Evolutionary conservation across 257 asterid genomes (phyloP).

Genomic region (Capsicum baccatum): DNA sequence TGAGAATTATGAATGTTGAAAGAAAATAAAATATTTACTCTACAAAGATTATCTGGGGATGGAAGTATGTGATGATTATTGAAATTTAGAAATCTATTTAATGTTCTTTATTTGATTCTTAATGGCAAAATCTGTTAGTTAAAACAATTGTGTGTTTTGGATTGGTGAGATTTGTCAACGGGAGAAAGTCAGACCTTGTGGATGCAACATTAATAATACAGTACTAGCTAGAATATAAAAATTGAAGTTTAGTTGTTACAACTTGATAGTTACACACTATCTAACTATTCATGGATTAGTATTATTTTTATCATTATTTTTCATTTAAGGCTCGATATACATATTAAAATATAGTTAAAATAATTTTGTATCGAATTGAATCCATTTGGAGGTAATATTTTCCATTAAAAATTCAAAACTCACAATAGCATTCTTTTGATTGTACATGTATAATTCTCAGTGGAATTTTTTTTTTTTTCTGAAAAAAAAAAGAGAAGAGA

Average conservation of each 20-base stretch:
- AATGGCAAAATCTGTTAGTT: background rate
- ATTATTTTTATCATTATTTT: too few species aligned
- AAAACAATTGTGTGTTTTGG: conserved; percentile 7
- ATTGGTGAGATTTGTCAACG: conserved; percentile 17
- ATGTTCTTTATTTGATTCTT: background rate
- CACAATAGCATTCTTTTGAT: too few species aligned
- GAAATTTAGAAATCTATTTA: background rate
- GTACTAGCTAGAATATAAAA: background rate
- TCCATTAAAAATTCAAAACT: too few species aligned
- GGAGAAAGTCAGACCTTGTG: conserved; percentile 5
- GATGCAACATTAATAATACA: background rate
- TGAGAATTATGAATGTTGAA: background rate
- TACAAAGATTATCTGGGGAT: background rate
- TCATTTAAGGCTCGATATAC: too few species aligned
- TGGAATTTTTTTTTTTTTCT: background rate
- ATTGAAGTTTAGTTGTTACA: conserved; percentile 7
- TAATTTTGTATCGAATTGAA: too few species aligned
- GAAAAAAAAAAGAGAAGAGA: background rate
- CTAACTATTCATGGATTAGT: background rate
- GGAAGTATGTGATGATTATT: background rate
- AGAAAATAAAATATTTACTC: background rate
- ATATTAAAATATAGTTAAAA: too few species aligned
- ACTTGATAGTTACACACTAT: background rate
- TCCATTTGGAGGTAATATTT: too few species aligned
- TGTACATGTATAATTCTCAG: background rate